phyloP scores from a whole-genome alignment of 1,139 yeast genomes.

The Sugiyamaella paludigena region DNA sequence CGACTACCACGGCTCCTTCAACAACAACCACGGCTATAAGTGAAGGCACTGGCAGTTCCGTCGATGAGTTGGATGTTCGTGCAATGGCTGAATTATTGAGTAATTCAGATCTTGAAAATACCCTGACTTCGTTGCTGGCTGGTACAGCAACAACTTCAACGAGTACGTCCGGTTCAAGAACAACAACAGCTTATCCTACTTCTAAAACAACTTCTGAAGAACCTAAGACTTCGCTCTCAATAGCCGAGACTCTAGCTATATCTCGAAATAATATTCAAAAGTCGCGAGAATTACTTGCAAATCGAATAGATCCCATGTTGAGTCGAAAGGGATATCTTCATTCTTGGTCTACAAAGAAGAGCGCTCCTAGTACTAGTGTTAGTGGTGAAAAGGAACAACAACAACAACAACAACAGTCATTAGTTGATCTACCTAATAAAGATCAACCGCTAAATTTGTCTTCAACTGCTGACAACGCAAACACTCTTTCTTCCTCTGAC shows the following conservation, averaged over 20 bases:
- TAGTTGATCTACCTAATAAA: not conserved
- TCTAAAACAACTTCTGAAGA: not conserved
- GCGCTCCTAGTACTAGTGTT: conserved; percentile 6
- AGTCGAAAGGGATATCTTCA: conserved; percentile 21
- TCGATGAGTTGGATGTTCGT: conserved; percentile 3
- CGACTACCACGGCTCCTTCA: not conserved
- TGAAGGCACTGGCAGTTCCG: not conserved
- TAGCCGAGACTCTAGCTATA: conserved; percentile 63
- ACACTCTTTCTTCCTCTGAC: no score
- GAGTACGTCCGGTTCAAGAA: not conserved
- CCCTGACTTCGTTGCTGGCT: conserved; percentile 14
- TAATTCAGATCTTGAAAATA: conserved; percentile 17
- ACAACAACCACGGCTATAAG: not conserved
- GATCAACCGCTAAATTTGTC: conserved; percentile 1
- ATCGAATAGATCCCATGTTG: conserved; percentile 31
- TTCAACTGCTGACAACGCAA: no score
- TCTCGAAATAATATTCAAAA: conserved; percentile 45
- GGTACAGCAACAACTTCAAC: not conserved
- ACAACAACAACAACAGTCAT: conserved; percentile 10
- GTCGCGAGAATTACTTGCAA: conserved; percentile 19
- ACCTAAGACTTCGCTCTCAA: conserved; percentile 40
- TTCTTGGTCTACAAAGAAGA: conserved; percentile 21
- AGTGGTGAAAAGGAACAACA: conserved; percentile 2
- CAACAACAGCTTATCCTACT: not conserved
- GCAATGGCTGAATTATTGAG: conserved; percentile 14